Evolutionary conservation across 805 yeast genomes (phyloP), one percentile per base, ranked within the genome.

Genomic region (Brettanomyces sp.): DNA sequence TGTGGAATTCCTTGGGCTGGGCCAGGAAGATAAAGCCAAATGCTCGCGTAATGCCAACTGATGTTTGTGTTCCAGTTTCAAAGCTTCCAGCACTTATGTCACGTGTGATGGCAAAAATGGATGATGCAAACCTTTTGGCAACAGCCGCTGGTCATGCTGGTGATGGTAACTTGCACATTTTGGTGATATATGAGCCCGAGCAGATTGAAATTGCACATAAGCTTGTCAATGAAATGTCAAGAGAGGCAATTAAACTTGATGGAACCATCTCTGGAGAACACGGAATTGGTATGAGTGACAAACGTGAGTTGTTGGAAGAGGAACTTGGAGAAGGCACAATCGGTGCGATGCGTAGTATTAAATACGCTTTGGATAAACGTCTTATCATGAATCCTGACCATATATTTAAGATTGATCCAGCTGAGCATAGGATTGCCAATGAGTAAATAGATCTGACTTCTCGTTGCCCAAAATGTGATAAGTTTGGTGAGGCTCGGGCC

Each of bases 191-290:
- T 60, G 72, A 70, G 41, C 76, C 77, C 0, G 73, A 74, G 21
- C 74, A 79, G 51, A 54, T 66, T 18, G 62, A 65, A 1, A 61
- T 60, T 22, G 81, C 78, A 3, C 73, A 74, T 48, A 55, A 58
- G 11, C 55, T 82, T 11, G 80, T 82, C 12, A 70, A 73, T 25
- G 68, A 75, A 43, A 79, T 86, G 83, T 84, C 83, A 42, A 57
- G 70, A 39, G 60, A 80, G 37, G 95, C 91, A 0, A 64, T 86
- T 14, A 73, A 66, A 1, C 73, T 80, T 36, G 95, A 85, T 45
- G 95, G 95, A 1, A 86, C 95, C 1, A 80, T 88, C 52, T 82
- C 89, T 4, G 95, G 95, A 34, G 95, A 86, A 57, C 95, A 86
- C 58, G 95, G 95, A 12, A 77, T 87, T 36, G 95, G 95, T 7